These are phyloP conservation scores for Lactarius psammicola DNA, from an alignment of 768 basidiomycete species.

Conservation along the genomic window DNA sequence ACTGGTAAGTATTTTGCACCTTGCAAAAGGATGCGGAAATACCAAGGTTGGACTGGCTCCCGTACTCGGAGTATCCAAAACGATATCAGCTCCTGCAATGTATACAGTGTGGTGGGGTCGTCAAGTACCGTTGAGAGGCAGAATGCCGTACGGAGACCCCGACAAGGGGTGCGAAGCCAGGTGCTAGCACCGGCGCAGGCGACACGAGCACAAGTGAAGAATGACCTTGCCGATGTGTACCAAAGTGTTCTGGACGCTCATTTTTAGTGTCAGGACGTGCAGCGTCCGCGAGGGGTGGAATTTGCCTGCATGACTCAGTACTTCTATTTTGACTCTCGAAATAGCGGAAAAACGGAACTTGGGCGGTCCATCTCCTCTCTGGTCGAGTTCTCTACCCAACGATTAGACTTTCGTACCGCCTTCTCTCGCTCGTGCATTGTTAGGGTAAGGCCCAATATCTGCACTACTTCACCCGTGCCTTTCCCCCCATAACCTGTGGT, in stretches of 20 bases:
- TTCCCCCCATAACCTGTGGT: neutral
- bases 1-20: neutral
- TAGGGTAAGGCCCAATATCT: neutral
- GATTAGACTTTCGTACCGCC: neutral
- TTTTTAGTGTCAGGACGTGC: neutral
- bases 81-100: neutral
- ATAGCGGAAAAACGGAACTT: neutral
- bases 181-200: too few relatives aligned
- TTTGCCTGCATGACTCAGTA: too few relatives aligned
- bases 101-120: too few relatives aligned
- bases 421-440: neutral
- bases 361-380: neutral
- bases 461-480: too few relatives aligned
- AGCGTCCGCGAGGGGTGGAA: too few relatives aligned
- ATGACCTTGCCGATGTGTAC: neutral
- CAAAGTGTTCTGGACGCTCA: neutral
- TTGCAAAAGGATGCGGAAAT: neutral
- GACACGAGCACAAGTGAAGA: neutral
- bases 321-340: neutral
- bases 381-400: neutral
- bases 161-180: neutral
- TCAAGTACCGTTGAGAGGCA: neutral
- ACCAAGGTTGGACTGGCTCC: too few relatives aligned
- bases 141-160: neutral
- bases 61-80: neutral